Evolutionary conservation across 2,329 filamentous ascomycete genomes (phyloP), one percentile per base, ranked within the genome.

Genomic region (Fusarium temperatum): DNA sequence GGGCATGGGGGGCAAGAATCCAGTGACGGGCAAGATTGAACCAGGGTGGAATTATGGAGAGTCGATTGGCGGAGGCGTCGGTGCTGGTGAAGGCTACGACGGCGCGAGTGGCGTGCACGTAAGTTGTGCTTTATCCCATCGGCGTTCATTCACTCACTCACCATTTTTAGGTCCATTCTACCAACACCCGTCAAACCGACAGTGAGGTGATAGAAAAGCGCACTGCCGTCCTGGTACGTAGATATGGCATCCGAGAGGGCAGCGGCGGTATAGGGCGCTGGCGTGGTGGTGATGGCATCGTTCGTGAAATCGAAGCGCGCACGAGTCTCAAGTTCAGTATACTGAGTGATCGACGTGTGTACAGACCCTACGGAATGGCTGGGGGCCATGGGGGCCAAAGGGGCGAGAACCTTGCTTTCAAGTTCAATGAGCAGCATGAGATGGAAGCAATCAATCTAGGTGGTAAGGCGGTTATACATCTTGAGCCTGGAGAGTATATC

Each of bases 11-110:
- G 81, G 80, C 0, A 67, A 66, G n/a, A 75, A 82, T 20, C 67
- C 76, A 1, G 77, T 32, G 6, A 73, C 70, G 7, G 59, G 59
- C 6, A 2, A 60, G 5, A 38, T 73, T 14, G 39, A 48, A 91
- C 89, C 77, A 8, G 94, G 94, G 0, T 96, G 96, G 79, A 94
- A 94, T 15, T 96, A 96, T 84, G 95, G 96, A 80, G 94, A 96
- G 82, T 96, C 94, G 7, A 95, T 96, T 70, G 91, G 92, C 0
- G 94, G 94, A 38, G 94, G 94, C 0, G 90, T 88, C 41, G 94
- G 93, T 30, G 94, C 94, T 0, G 93, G 93, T 0, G 87, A 91
- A 0, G 86, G 86, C 12, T 95, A 93, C 92, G 85, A 93, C 66
- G 94, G 94, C 38, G 91, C 91, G 14, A 89, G 86, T 53, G 93